A percentile compares a stretch with the other conserved stretches of the same genome.
Conservation (phyloP, 2,329 filamentous ascomycete genomes). For the Colletotrichum costaricense region DNA sequence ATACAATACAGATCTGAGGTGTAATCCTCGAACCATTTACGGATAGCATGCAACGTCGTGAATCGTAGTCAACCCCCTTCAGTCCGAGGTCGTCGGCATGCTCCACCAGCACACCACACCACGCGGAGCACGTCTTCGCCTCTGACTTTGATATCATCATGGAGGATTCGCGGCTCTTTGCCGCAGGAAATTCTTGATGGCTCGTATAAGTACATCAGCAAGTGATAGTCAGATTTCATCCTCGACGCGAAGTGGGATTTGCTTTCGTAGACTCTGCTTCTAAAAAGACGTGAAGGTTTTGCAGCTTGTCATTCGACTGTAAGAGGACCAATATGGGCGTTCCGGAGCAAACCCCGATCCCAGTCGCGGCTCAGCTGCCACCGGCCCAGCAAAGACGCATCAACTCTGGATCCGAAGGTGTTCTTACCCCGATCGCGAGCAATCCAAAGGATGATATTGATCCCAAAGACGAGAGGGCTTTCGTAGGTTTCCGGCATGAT, state of each 20-base stretch:
- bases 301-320: neutral
- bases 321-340: constrained; percentile 1
- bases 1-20: neutral
- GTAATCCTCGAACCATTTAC: too few relatives aligned
- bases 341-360: neutral
- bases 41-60: neutral
- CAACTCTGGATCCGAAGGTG: neutral
- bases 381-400: neutral
- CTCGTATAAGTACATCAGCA: neutral
- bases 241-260: neutral
- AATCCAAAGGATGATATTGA: constrained; percentile 9
- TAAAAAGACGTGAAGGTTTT: neutral
- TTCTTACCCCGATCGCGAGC: neutral
- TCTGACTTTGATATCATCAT: constrained; percentile 20
- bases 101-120: neutral
- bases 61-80: neutral
- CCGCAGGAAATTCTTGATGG: neutral
- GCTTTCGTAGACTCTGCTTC: neutral
- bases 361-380: neutral
- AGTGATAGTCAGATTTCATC: neutral
- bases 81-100: neutral
- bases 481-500: neutral
- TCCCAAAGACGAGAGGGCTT: constrained; percentile 26
- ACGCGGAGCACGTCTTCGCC: constrained; percentile 25
- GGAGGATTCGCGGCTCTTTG: neutral